Conservation (phyloP, 352 stramenopile species). For the Phytopythium montanum region DNA sequence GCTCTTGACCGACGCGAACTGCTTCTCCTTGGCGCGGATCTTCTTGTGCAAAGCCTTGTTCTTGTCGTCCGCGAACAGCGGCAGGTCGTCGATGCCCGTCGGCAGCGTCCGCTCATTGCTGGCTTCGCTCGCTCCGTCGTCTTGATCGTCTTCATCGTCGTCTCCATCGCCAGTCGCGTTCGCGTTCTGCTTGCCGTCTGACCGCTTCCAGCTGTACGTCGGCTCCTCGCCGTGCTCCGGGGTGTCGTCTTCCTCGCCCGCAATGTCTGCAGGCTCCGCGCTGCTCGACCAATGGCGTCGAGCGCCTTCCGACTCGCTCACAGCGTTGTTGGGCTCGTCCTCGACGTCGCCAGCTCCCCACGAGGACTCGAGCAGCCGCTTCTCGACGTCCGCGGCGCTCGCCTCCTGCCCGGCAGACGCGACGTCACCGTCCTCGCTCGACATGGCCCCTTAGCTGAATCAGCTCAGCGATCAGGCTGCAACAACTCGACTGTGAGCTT, state of each 20-base stretch:
- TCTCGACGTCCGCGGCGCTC: constrained; percentile 13
- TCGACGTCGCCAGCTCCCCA: constrained; percentile 20
- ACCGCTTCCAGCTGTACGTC: constrained; percentile 64
- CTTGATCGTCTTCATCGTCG: constrained; percentile 18
- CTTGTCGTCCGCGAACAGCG: constrained; percentile 86
- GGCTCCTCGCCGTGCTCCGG: constrained; percentile 16
- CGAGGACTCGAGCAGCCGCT: constrained; percentile 14
- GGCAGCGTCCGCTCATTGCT: constrained; percentile 38
- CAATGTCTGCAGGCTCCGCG: constrained; percentile 11
- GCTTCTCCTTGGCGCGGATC: constrained; percentile 77
- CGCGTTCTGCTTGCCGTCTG: constrained; percentile 37
- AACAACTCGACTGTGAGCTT: too few species aligned
- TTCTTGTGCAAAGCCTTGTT: constrained; percentile 81
- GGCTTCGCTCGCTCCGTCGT: constrained; percentile 22
- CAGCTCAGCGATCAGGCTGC: too few species aligned
- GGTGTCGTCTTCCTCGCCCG: constrained; percentile 9
- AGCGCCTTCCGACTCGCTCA: background rate
- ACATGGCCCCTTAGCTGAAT: background rate
- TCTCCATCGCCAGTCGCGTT: constrained; percentile 31
- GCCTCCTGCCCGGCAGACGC: background rate
- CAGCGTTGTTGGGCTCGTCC: constrained; percentile 6
- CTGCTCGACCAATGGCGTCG: constrained; percentile 3
- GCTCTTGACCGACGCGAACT: constrained; percentile 50
- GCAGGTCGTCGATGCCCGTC: constrained; percentile 84
- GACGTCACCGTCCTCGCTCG: constrained; percentile 3